Evolutionary conservation across 2,329 filamentous ascomycete genomes (phyloP).

Genomic region (Colletotrichum siamense): DNA sequence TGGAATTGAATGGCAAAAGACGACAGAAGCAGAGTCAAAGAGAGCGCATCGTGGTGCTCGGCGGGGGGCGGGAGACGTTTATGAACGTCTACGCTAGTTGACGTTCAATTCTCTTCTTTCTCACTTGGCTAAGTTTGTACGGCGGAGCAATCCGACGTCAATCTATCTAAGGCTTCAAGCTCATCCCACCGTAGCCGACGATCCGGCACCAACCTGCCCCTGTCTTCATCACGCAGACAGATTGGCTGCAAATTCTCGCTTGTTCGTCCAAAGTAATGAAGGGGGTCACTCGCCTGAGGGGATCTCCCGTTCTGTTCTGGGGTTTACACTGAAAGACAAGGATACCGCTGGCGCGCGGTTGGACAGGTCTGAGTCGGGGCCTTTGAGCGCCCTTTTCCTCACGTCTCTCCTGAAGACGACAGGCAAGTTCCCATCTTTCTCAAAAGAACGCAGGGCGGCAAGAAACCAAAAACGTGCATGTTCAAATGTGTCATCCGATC

Average conservation of each 20-base stretch:
- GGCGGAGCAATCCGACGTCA: not conserved
- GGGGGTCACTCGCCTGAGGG: not conserved
- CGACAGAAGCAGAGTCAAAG: not conserved
- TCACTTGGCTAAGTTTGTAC: not conserved
- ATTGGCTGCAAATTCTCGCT: not conserved
- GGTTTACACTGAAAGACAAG: not conserved
- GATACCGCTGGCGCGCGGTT: not conserved
- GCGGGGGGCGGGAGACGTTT: not conserved
- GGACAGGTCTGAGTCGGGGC: not conserved
- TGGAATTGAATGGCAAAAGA: constrained; percentile 1
- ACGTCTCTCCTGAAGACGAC: not conserved
- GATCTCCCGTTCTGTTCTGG: constrained; percentile 3
- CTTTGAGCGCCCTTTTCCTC: not conserved
- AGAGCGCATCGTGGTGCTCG: not conserved
- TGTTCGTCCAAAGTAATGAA: constrained; percentile 2
- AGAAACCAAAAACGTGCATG: not conserved
- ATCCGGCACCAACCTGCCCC: constrained; percentile 1
- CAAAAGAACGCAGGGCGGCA: not conserved
- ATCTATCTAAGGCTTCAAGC: constrained; percentile 10
- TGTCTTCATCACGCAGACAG: not conserved
- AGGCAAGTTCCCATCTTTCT: not conserved
- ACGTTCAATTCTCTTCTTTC: not conserved
- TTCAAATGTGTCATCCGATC: not conserved
- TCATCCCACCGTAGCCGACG: not conserved
- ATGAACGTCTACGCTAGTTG: not conserved